phyloP scores from a whole-genome alignment of 768 basidiomycete species.

The Cystobasidium ongulense region DNA sequence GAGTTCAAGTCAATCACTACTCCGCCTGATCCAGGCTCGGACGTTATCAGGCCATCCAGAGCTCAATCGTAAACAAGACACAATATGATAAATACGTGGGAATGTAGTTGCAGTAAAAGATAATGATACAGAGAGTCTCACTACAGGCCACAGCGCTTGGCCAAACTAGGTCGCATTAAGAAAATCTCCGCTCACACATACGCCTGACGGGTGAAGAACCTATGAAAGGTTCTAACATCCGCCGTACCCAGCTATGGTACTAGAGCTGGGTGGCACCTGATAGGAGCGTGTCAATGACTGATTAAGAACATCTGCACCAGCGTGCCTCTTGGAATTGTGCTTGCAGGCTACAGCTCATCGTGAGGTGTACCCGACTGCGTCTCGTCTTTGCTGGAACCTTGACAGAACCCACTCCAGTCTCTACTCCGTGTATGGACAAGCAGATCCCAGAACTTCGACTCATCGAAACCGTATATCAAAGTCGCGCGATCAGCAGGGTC shows the following conservation, averaged over 20 bases:
- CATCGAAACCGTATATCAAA: neutral
- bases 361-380: neutral
- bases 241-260: constrained; percentile 1
- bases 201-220: neutral
- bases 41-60: too few relatives aligned
- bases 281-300: neutral
- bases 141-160: too few relatives aligned
- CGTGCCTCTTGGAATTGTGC: too few relatives aligned
- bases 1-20: too few relatives aligned
- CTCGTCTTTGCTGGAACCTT: neutral
- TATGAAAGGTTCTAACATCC: neutral
- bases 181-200: constrained; percentile 1
- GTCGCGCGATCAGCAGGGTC: neutral
- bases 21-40: too few relatives aligned
- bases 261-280: constrained; percentile 11
- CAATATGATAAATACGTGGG: too few relatives aligned
- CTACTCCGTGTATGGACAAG: constrained; percentile 9
- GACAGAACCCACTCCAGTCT: constrained; percentile 8
- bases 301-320: too few relatives aligned
- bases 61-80: too few relatives aligned
- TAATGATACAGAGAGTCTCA: neutral
- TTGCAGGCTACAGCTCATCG: constrained; percentile 4
- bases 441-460: constrained; percentile 1
- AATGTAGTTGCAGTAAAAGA: too few relatives aligned
- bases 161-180: too few relatives aligned